Evolutionary conservation across 345 rosid genomes (phyloP).

Genomic region (Pseudoturritis turrita): DNA sequence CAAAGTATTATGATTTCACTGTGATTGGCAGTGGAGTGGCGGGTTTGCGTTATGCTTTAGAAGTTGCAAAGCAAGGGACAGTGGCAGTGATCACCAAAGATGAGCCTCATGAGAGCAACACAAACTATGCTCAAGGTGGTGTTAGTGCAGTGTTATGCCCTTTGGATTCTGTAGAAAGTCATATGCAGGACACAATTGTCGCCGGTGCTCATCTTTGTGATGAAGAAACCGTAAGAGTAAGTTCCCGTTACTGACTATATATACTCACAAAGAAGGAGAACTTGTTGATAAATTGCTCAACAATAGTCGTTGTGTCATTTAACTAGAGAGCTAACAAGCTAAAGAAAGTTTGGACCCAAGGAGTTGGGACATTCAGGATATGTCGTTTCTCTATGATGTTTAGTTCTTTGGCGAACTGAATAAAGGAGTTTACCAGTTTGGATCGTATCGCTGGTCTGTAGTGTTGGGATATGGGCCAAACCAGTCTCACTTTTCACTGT

Average conservation of each 20-base stretch:
- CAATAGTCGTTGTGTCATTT: not conserved
- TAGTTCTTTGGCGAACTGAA: not conserved
- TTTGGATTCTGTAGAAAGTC: constrained; percentile 94
- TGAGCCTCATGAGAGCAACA: constrained; percentile 96
- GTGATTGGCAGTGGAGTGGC: constrained; percentile 98
- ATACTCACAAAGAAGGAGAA: not conserved
- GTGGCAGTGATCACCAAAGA: constrained; percentile 94
- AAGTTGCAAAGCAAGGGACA: constrained; percentile 86
- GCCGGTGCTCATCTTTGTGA: constrained; percentile 97
- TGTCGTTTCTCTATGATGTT: not conserved
- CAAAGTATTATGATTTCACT: constrained; percentile 78
- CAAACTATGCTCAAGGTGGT: constrained; percentile 98
- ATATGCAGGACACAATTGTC: constrained; percentile 90
- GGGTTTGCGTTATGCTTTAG: constrained; percentile 90
- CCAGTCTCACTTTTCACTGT: not conserved
- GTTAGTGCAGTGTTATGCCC: constrained; percentile 96
- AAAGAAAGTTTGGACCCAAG: not conserved
- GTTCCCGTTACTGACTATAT: constrained; percentile 19
- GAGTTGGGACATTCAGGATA: not conserved
- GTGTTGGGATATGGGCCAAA: not conserved
- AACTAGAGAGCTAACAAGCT: not conserved
- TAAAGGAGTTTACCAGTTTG: not conserved
- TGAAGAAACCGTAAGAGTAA: constrained; percentile 92
- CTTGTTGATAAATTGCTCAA: not conserved
- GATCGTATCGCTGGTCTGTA: not conserved